Evolutionary conservation across 176 grass and related monocot genomes (phyloP), one percentile per base, ranked within the genome.

Genomic region (Zizania latifolia): DNA sequence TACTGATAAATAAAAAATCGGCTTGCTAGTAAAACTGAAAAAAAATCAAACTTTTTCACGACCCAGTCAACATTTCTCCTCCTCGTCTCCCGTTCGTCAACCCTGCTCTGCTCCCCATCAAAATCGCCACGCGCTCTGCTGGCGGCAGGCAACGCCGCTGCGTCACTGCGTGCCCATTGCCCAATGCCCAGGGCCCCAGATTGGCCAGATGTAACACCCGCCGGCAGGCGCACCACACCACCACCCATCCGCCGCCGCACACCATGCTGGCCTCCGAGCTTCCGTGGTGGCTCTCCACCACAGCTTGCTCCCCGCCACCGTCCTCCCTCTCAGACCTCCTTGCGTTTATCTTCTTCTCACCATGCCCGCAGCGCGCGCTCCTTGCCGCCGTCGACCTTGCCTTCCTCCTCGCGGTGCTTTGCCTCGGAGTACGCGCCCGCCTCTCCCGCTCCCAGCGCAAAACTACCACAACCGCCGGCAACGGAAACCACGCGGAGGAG

Each of bases 301-400:
- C 78, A 10, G 44, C 71, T 19, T 84, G 81, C 82, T 35, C 82
- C 5, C 17, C 72, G 11, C 60, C 59, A 3, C 24, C 44, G 9
- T 7, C 76, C n/a, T 79, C 67, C 39, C 26, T 1, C 83, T 4
- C 3, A 32, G 57, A 30, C 57, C 70, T 11, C 80, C 70, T 80
- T 61, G 76, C 60, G 15, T 79, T 75, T 70, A 16, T 79, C 54
- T 76, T 83, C 33, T 80, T 86, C n/a, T 79, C 85, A 0, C 85
- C 85, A 0, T 92, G 82, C 65, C 79, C 85, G n/a, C 89, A 83
- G 86, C 82, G 86, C 69, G 30, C 31, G 23, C 74, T 88, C 54
- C 64, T 78, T 21, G 65, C 13, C 13, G 68, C 67, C 5, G 6
- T 81, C 35, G 68, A 86, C 68, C 28, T 72, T 16, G 44, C 84